Percentiles rank a stretch among this genome's conserved stretches.
Evolutionary conservation across 75 land plant genomes (phyloP).

Genomic region (Picea glauca): DNA sequence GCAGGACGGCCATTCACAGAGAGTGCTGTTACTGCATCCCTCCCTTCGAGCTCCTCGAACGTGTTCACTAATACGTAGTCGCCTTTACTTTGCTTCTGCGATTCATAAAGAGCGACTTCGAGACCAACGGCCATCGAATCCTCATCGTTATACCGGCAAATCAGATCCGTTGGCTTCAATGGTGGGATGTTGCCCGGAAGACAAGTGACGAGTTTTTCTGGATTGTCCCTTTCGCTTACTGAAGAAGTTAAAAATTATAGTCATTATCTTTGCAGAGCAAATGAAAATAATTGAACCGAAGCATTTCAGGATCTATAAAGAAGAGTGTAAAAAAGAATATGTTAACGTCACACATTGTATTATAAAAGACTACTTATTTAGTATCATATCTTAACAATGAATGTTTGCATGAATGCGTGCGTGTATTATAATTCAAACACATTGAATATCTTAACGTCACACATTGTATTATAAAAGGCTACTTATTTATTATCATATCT

Average conservation of each 20-base stretch:
- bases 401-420: too few species aligned
- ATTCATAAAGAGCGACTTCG: neutral
- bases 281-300: neutral
- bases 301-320: neutral
- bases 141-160: neutral
- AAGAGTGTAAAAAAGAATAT: neutral
- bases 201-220: neutral
- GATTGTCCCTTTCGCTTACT: neutral
- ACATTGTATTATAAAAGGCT: too few species aligned
- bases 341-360: too few species aligned
- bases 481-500: too few species aligned
- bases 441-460: too few species aligned
- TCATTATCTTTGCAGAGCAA: neutral
- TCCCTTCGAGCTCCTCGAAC: slow-evolving; percentile 5
- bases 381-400: too few species aligned
- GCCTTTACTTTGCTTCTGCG: neutral
- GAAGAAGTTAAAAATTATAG: neutral
- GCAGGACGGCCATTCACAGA: neutral
- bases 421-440: too few species aligned
- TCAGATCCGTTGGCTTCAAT: neutral
- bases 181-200: slow-evolving; percentile 6
- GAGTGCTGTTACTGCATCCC: neutral
- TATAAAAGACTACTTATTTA: too few species aligned
- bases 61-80: neutral
- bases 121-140: neutral